Percentiles rank a stretch among this genome's conserved stretches.
phyloP scores from a whole-genome alignment of 2,329 filamentous ascomycete species.

The Botrytis fabae region DNA sequence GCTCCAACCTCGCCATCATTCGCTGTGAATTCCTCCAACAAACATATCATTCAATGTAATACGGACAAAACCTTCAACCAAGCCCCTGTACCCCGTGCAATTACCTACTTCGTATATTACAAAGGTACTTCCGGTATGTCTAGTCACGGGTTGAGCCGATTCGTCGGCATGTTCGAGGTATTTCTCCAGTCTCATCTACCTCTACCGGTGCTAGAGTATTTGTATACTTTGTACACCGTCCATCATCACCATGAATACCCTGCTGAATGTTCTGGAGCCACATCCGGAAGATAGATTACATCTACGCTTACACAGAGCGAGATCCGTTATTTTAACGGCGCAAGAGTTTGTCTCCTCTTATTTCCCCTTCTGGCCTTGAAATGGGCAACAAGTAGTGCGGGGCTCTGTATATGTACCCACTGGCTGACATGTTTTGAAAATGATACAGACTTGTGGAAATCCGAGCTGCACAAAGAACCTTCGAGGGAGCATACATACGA shows the following conservation, averaged over 20 bases:
- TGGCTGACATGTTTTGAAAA: conserved; percentile 14
- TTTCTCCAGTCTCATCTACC: conserved; percentile 15
- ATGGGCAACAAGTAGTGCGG: background rate
- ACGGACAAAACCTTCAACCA: background rate
- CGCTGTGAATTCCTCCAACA: background rate
- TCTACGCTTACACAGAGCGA: conserved; percentile 78
- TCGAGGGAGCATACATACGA: conserved; percentile 94
- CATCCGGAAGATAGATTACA: conserved; percentile 74
- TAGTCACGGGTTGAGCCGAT: conserved; percentile 19
- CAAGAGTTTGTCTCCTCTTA: conserved; percentile 53
- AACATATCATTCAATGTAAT: conserved; percentile 1
- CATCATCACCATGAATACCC: conserved; percentile 19
- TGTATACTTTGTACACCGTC: conserved; percentile 5
- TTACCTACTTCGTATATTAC: background rate
- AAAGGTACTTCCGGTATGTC: conserved; percentile 11
- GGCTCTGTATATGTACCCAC: background rate
- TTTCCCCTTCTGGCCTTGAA: background rate
- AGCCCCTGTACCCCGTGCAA: conserved; percentile 5
- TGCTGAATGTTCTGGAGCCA: conserved; percentile 46
- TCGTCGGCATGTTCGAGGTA: conserved; percentile 36
- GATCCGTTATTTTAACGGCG: conserved; percentile 77
- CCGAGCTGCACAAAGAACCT: conserved; percentile 91
- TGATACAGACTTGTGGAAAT: conserved; percentile 74
- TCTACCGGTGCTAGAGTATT: conserved; percentile 11
- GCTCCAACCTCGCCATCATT: conserved; percentile 14